Conservation (phyloP, 2,329 filamentous ascomycete species). For the Cladosporium austrohemisphaericum region DNA sequence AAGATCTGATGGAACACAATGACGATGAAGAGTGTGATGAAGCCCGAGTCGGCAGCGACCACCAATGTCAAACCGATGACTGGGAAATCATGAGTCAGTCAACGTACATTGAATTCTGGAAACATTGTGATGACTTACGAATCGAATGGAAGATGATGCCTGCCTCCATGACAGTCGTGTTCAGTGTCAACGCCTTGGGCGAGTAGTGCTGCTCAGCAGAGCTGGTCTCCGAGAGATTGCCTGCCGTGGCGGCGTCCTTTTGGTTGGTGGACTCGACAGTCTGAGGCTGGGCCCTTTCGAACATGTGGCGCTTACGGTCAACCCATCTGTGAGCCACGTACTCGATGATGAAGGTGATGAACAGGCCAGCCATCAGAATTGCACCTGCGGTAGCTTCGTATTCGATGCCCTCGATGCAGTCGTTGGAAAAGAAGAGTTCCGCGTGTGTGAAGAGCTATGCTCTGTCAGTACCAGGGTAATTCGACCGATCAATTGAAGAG, state of each 20-base stretch:
- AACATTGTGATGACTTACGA: conserved; percentile 41
- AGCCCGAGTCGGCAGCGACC: conserved; percentile 49
- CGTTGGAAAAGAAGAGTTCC: conserved; percentile 66
- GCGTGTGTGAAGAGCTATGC: conserved; percentile 71
- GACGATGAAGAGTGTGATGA: conserved; percentile 54
- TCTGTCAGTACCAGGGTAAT: background rate
- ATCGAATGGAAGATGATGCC: conserved; percentile 74
- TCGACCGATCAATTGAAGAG: too few species aligned
- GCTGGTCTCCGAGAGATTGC: conserved; percentile 3
- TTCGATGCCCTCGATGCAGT: conserved; percentile 61
- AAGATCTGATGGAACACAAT: conserved; percentile 52
- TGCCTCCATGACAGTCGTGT: conserved; percentile 66
- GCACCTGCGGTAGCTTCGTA: conserved; percentile 69
- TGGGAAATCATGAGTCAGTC: conserved; percentile 24
- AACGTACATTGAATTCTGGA: background rate
- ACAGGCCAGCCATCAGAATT: conserved; percentile 69
- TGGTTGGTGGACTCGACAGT: background rate
- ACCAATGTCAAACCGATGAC: conserved; percentile 62
- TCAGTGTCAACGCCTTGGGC: conserved; percentile 46
- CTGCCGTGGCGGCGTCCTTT: conserved; percentile 25
- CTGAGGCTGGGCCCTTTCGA: conserved; percentile 9
- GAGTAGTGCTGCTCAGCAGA: conserved; percentile 3
- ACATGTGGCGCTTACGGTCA: conserved; percentile 12
- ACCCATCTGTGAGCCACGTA: conserved; percentile 45
- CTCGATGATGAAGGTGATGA: conserved; percentile 69